Evolutionary conservation across 1,284 basidiomycete genomes (phyloP).

Genomic region (Cryptococcus deneoformans): DNA sequence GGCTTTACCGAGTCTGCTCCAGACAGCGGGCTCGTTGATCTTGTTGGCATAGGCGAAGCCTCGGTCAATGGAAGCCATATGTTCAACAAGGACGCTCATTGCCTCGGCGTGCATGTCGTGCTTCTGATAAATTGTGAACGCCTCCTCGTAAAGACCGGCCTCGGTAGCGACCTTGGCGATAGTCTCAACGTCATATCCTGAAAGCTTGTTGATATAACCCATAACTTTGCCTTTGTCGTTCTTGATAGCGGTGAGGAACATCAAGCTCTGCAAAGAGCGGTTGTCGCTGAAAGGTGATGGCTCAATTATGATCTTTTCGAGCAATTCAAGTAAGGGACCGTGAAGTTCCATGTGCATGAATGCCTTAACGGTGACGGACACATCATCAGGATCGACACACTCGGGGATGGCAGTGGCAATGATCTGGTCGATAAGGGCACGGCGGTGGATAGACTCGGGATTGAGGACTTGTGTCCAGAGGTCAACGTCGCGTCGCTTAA

Average conservation of each 20-base stretch:
- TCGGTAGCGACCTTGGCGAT: constrained; percentile 98
- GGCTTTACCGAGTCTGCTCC: constrained; percentile 97
- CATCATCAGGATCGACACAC: constrained; percentile 97
- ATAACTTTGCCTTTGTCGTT: constrained; percentile 99
- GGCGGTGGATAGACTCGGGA: constrained; percentile 86
- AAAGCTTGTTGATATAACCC: constrained; percentile 95
- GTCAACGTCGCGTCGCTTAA: constrained; percentile 92
- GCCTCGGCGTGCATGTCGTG: constrained; percentile 90
- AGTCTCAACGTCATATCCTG: constrained; percentile 91
- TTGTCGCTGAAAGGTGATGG: constrained; percentile 98
- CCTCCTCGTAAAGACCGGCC: constrained; percentile 94
- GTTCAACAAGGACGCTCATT: constrained; percentile 97
- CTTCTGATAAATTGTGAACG: constrained; percentile 95
- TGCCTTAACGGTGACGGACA: constrained; percentile 97
- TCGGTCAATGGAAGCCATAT: constrained; percentile 96
- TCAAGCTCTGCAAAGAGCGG: constrained; percentile 88
- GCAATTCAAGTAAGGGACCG: constrained; percentile 92
- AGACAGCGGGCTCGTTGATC: constrained; percentile 94
- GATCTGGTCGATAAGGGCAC: constrained; percentile 94
- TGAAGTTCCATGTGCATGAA: constrained; percentile 98
- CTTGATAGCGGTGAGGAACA: constrained; percentile 93
- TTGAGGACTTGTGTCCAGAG: constrained; percentile 95
- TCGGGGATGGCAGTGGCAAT: constrained; percentile 94
- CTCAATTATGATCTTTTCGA: constrained; percentile 99
- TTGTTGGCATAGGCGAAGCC: constrained; percentile 96